Percentiles rank a stretch among this genome's conserved stretches.
Conservation (phyloP, 768 basidiomycete species). For the Cystofilobasidium capitatum region DNA sequence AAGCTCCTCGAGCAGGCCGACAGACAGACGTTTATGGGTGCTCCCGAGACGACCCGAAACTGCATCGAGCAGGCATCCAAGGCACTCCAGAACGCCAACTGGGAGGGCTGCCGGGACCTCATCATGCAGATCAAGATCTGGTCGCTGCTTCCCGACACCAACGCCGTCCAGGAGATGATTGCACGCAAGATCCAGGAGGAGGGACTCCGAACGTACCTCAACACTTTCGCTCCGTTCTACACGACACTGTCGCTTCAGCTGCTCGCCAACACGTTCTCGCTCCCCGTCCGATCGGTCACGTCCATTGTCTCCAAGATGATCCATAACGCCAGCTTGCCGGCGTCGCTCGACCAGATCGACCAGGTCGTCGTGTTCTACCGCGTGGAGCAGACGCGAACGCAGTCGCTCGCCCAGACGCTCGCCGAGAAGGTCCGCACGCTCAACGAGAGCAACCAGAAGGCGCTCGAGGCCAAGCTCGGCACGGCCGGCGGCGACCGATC, state of each 20-base stretch:
- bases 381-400: slow-evolving; percentile 73
- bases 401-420: slow-evolving; percentile 78
- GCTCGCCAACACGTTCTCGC: slow-evolving; percentile 75
- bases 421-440: slow-evolving; percentile 55
- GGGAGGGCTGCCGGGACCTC: slow-evolving; percentile 89
- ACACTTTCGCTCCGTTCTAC: slow-evolving; percentile 95
- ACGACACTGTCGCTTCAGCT: slow-evolving; percentile 77
- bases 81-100: slow-evolving; percentile 89
- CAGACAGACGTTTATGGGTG: slow-evolving; percentile 92
- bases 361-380: slow-evolving; percentile 89
- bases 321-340: slow-evolving; percentile 84
- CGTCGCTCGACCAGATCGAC: slow-evolving; percentile 82
- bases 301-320: slow-evolving; percentile 97
- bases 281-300: slow-evolving; percentile 69
- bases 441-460: slow-evolving; percentile 31
- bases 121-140: slow-evolving; percentile 96
- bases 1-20: slow-evolving; percentile 92
- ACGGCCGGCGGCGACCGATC: slow-evolving; percentile 44
- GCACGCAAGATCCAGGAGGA: slow-evolving; percentile 96
- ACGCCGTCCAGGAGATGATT: slow-evolving; percentile 85
- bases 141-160: slow-evolving; percentile 85
- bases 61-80: slow-evolving; percentile 99
- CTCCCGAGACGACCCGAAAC: slow-evolving; percentile 95
- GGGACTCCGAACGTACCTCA: slow-evolving; percentile 89
- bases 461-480: slow-evolving; percentile 73